Conservation (phyloP, 1,284 basidiomycete genomes). For the Ganoderma meredithae region DNA sequence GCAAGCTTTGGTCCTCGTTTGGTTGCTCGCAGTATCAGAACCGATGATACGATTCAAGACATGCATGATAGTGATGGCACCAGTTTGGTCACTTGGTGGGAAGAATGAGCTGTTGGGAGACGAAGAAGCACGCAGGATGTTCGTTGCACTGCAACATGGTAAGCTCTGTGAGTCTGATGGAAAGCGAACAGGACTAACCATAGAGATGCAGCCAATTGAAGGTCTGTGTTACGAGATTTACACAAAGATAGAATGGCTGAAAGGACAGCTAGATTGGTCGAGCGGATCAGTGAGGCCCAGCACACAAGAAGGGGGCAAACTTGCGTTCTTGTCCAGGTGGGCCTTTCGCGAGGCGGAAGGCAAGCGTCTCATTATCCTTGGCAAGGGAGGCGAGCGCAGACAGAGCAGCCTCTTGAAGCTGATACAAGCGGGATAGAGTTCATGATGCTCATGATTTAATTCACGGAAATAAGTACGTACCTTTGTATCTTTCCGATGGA, state of each 20-base stretch:
- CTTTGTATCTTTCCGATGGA: slow-evolving; percentile 62
- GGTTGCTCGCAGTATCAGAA: slow-evolving; percentile 48
- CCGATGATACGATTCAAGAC: slow-evolving; percentile 66
- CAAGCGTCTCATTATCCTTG: slow-evolving; percentile 67
- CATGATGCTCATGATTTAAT: neutral
- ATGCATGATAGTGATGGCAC: slow-evolving; percentile 64
- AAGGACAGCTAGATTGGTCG: slow-evolving; percentile 38
- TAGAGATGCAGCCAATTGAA: slow-evolving; percentile 71
- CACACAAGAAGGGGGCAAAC: slow-evolving; percentile 8
- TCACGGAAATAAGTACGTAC: slow-evolving; percentile 37
- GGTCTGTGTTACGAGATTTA: slow-evolving; percentile 61
- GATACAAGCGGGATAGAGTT: neutral
- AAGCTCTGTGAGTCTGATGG: neutral
- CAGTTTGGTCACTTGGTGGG: slow-evolving; percentile 47
- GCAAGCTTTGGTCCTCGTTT: slow-evolving; percentile 66
- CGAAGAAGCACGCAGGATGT: slow-evolving; percentile 58
- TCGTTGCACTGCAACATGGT: slow-evolving; percentile 53
- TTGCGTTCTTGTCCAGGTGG: slow-evolving; percentile 47
- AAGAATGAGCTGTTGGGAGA: slow-evolving; percentile 19
- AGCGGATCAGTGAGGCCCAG: neutral
- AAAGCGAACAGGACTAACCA: slow-evolving; percentile 53
- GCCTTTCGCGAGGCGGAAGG: slow-evolving; percentile 53
- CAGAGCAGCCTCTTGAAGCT: slow-evolving; percentile 78
- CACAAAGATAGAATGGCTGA: slow-evolving; percentile 53
- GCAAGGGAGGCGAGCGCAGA: slow-evolving; percentile 74